Evolutionary conservation across 768 basidiomycete species (phyloP).

Genomic region (Asterophora lycoperdoides): DNA sequence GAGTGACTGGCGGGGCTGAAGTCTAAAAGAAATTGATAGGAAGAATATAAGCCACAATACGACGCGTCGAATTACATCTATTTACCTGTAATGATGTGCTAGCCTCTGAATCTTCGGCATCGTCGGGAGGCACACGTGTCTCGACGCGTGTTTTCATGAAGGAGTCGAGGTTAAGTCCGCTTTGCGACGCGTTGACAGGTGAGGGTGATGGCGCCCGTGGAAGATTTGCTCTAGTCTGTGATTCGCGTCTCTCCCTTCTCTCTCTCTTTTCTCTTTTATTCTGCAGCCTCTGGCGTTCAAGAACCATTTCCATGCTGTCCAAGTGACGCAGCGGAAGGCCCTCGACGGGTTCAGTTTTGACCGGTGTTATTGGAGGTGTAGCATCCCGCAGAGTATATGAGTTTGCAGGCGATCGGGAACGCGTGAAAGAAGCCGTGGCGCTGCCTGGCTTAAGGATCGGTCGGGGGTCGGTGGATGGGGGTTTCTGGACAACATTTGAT

Average conservation of each 20-base stretch:
- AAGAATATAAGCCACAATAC: neutral
- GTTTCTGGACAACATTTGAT: constrained; percentile 28
- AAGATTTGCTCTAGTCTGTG: constrained; percentile 25
- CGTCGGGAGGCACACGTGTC: constrained; percentile 31
- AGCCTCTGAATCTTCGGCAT: constrained; percentile 26
- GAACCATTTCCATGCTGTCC: constrained; percentile 74
- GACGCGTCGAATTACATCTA: constrained; percentile 31
- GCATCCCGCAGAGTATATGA: constrained; percentile 49
- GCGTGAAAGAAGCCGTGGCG: constrained; percentile 34
- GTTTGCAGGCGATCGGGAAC: constrained; percentile 41
- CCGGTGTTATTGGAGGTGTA: constrained; percentile 56
- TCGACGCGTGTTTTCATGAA: constrained; percentile 57
- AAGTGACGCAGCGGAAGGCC: constrained; percentile 49
- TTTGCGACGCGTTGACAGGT: constrained; percentile 45
- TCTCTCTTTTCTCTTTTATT: constrained; percentile 49
- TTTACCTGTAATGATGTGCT: constrained; percentile 37
- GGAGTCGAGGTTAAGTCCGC: constrained; percentile 42
- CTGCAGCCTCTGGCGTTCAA: constrained; percentile 68
- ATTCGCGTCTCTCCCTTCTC: constrained; percentile 42
- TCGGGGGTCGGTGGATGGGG: constrained; percentile 33
- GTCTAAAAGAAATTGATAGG: constrained; percentile 10
- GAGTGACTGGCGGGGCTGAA: constrained; percentile 43
- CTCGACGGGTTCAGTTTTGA: constrained; percentile 61
- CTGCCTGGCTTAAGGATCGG: constrained; percentile 33
- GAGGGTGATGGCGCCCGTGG: constrained; percentile 47